phyloP scores from a whole-genome alignment of 257 asterid species.

The Fraxinus americana region DNA sequence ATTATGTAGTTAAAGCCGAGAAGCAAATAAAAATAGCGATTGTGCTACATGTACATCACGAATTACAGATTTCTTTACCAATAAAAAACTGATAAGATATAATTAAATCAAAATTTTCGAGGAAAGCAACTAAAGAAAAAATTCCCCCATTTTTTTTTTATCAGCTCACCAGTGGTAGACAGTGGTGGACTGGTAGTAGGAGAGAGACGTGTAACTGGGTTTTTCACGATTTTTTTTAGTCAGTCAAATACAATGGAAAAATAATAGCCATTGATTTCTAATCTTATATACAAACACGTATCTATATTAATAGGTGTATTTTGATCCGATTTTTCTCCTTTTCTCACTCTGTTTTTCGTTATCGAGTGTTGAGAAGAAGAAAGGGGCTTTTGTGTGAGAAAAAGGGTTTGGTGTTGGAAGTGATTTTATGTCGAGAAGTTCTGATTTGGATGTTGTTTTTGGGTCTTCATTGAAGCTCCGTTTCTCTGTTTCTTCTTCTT shows the following conservation, averaged over 20 bases:
- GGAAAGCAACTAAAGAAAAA: too few relatives aligned
- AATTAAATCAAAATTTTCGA: too few relatives aligned
- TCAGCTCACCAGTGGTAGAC: too few relatives aligned
- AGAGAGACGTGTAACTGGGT: slow-evolving; percentile 27
- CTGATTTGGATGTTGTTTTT: slow-evolving; percentile 34
- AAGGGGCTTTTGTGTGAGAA: slow-evolving; percentile 3
- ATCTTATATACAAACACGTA: slow-evolving; percentile 26
- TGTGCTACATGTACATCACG: too few relatives aligned
- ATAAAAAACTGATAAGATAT: too few relatives aligned
- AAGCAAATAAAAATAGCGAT: too few relatives aligned
- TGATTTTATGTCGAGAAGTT: slow-evolving; percentile 54
- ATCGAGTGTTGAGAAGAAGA: background rate
- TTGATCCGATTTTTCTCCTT: slow-evolving; percentile 25
- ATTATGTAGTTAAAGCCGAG: too few relatives aligned
- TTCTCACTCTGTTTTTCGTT: background rate
- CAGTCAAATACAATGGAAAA: background rate
- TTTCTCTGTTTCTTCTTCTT: slow-evolving; percentile 24
- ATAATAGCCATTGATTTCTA: slow-evolving; percentile 59
- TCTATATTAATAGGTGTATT: slow-evolving; percentile 23
- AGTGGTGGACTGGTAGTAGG: slow-evolving; percentile 11
- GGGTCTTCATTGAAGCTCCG: slow-evolving; percentile 43
- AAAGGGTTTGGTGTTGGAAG: slow-evolving; percentile 22
- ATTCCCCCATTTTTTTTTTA: too few relatives aligned
- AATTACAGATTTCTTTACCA: too few relatives aligned
- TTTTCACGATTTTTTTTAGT: slow-evolving; percentile 16